Evolutionary conservation across 257 asterid genomes (phyloP).

Genomic region (Verbena officinalis): DNA sequence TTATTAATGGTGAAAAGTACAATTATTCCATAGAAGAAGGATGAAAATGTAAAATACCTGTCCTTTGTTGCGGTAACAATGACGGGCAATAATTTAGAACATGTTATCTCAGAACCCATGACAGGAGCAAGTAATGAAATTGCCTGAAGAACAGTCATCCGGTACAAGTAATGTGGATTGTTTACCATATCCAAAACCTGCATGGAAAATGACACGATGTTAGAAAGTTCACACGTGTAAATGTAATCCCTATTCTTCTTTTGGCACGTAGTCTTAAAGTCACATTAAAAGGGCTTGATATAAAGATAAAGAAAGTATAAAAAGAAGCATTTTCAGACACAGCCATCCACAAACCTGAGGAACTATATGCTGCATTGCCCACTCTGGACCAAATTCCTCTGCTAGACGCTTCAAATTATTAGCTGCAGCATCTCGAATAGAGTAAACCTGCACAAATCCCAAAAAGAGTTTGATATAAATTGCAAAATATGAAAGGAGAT

Average conservation of each 20-base stretch:
- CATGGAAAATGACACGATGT: constrained; percentile 3
- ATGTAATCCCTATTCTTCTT: not conserved
- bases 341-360: constrained; percentile 66
- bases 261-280: too few relatives aligned
- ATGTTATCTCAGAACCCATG: constrained; percentile 92
- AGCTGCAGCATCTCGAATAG: constrained; percentile 88
- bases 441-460: constrained; percentile 56
- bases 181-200: constrained; percentile 82
- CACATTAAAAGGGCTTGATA: too few relatives aligned
- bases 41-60: constrained; percentile 46
- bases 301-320: not conserved
- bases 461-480: not conserved
- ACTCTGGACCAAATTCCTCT: constrained; percentile 89
- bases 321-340: not conserved
- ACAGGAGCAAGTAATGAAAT: constrained; percentile 91
- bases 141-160: constrained; percentile 85
- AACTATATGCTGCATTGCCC: constrained; percentile 94
- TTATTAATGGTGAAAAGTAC: not conserved
- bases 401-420: constrained; percentile 79
- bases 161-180: constrained; percentile 80
- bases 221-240: not conserved
- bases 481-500: not conserved
- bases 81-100: constrained; percentile 81
- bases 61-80: constrained; percentile 74
- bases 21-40: constrained; percentile 15